phyloP scores from a whole-genome alignment of 2,329 filamentous ascomycete genomes.

The Neonectria hederae region DNA sequence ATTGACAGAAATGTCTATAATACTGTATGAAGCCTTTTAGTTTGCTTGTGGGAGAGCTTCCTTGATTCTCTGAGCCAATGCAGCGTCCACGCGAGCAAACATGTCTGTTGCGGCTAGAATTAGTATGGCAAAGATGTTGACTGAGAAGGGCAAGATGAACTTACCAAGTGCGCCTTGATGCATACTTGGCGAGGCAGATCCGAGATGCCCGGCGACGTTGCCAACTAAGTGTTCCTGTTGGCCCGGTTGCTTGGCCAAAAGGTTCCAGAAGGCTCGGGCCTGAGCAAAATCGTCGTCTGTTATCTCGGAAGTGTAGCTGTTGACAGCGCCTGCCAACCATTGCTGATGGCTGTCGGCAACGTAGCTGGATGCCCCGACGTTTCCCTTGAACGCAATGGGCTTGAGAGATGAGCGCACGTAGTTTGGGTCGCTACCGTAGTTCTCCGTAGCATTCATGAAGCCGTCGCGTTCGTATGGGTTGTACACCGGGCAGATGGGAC shows the following conservation, averaged over 20 bases:
- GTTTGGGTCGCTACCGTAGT: conserved; percentile 43
- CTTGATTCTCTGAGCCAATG: conserved; percentile 6
- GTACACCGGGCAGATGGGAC: conserved; percentile 15
- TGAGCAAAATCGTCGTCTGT: conserved; percentile 15
- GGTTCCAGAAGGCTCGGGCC: conserved; percentile 14
- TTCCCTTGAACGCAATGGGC: conserved; percentile 30
- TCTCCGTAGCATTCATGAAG: conserved; percentile 34
- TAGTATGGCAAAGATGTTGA: background rate
- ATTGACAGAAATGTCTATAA: background rate
- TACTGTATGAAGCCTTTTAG: background rate
- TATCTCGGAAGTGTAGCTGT: conserved; percentile 57
- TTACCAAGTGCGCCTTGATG: conserved; percentile 11
- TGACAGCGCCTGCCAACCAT: conserved; percentile 61
- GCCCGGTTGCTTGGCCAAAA: conserved; percentile 6
- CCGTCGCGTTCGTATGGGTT: conserved; percentile 34
- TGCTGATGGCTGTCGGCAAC: conserved; percentile 46
- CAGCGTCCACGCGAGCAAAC: conserved; percentile 7
- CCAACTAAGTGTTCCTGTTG: conserved; percentile 4
- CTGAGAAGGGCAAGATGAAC: background rate
- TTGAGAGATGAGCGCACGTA: conserved; percentile 43
- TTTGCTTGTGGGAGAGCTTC: background rate
- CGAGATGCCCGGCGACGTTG: conserved; percentile 8
- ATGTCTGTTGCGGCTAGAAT: background rate
- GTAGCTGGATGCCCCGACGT: conserved; percentile 27
- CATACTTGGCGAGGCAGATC: background rate